phyloP scores from a whole-genome alignment of 2,329 filamentous ascomycete species.

The Endoconidiophora laricicola region DNA sequence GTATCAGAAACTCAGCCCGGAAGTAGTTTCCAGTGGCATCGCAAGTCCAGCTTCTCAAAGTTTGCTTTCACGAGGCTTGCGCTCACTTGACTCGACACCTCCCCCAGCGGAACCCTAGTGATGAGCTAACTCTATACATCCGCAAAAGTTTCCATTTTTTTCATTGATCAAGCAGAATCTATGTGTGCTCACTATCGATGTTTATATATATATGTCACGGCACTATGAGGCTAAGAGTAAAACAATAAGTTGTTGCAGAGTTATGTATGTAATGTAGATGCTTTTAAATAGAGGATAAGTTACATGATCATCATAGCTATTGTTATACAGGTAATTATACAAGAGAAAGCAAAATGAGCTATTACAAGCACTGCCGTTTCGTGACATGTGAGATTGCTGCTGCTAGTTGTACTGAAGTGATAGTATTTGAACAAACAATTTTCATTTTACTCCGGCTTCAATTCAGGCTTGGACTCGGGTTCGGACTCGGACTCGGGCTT shows the following conservation, averaged over 20 bases:
- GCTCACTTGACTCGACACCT: background rate
- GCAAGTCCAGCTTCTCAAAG: background rate
- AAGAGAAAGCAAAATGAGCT: background rate
- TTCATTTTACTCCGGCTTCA: too few species aligned
- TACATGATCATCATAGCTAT: background rate
- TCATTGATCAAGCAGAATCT: too few species aligned
- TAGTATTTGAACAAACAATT: too few species aligned
- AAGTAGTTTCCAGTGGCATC: background rate
- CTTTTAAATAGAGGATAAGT: background rate
- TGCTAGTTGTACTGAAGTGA: too few species aligned
- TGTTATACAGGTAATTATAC: background rate
- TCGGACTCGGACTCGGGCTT: too few species aligned
- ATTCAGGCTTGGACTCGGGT: background rate
- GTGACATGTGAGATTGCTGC: too few species aligned
- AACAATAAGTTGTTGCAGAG: too few species aligned
- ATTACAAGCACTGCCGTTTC: too few species aligned
- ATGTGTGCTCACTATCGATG: background rate
- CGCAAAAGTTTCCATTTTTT: too few species aligned
- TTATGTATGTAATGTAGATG: background rate
- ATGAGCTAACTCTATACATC: background rate
- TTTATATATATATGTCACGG: background rate
- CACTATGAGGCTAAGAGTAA: too few species aligned
- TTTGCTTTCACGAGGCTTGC: slow-evolving; percentile 1
- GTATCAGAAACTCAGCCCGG: slow-evolving; percentile 5
- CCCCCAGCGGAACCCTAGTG: background rate